A percentile compares a stretch with the other conserved stretches of the same genome.
Evolutionary conservation across 1,284 basidiomycete species (phyloP).

Genomic region (Cryptococcus sp.): DNA sequence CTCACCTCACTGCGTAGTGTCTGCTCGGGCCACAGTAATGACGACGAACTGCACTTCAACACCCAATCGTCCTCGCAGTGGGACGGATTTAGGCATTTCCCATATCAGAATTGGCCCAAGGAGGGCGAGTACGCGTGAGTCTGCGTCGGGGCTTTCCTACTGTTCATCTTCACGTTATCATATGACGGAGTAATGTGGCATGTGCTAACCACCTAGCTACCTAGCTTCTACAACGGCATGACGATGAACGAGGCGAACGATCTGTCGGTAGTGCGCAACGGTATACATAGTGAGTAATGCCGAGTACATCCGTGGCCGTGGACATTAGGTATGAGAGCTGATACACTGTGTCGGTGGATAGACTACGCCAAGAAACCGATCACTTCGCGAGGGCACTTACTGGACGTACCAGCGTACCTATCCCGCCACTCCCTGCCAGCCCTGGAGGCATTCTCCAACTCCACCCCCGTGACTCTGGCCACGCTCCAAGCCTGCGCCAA

Average conservation of each 20-base stretch:
- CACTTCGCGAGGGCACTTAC: slow-evolving; percentile 50
- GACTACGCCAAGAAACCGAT: slow-evolving; percentile 50
- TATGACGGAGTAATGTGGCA: slow-evolving; percentile 37
- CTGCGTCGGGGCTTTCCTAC: background rate
- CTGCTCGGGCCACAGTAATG: slow-evolving; percentile 27
- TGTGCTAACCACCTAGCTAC: background rate
- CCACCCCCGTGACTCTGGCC: slow-evolving; percentile 35
- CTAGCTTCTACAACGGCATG: slow-evolving; percentile 18
- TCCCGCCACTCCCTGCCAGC: slow-evolving; percentile 42
- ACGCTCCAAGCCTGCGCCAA: slow-evolving; percentile 28
- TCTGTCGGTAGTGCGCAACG: slow-evolving; percentile 13
- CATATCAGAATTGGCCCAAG: slow-evolving; percentile 34
- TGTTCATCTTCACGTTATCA: slow-evolving; percentile 12
- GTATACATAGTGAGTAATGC: slow-evolving; percentile 26
- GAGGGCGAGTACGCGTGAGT: slow-evolving; percentile 26
- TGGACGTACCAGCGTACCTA: slow-evolving; percentile 47
- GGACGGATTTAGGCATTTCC: slow-evolving; percentile 52
- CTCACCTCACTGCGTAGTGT: slow-evolving; percentile 9
- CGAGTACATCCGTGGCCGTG: background rate
- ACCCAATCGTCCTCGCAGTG: slow-evolving; percentile 53
- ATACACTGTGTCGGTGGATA: slow-evolving; percentile 1
- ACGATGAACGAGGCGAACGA: slow-evolving; percentile 28
- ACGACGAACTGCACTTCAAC: slow-evolving; percentile 49
- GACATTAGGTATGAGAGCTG: background rate
- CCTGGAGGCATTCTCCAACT: slow-evolving; percentile 36